Conservation (phyloP, 768 basidiomycete species). For the Serendipita sp. region DNA sequence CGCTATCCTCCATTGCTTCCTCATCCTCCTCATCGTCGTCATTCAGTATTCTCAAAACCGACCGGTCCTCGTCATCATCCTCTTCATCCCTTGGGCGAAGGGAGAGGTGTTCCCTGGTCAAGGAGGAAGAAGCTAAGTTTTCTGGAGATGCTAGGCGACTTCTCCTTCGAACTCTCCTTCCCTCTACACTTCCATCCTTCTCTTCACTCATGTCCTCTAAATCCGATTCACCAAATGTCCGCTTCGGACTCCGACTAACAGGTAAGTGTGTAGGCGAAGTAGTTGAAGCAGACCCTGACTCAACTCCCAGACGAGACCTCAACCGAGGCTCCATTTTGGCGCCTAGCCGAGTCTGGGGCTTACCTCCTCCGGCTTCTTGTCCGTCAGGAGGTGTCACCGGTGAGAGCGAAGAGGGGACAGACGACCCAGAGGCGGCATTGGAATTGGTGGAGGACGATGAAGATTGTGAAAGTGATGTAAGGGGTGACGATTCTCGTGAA, state of each 20-base stretch:
- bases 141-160: constrained; percentile 13
- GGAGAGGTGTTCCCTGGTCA: constrained; percentile 7
- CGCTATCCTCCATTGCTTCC: constrained; percentile 13
- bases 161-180: constrained; percentile 4
- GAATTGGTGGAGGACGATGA: not conserved
- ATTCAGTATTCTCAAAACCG: not conserved
- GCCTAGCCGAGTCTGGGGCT: not conserved
- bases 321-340: constrained; percentile 24
- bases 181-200: not conserved
- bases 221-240: constrained; percentile 40
- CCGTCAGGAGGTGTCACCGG: constrained; percentile 4
- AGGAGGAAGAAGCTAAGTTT: constrained; percentile 15
- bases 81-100: constrained; percentile 13
- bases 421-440: constrained; percentile 1
- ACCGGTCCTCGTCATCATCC: constrained; percentile 9
- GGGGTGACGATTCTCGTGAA: not conserved
- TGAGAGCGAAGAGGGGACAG: constrained; percentile 13
- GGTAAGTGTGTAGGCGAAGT: no score
- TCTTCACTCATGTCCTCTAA: constrained; percentile 16
- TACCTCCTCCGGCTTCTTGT: constrained; percentile 5
- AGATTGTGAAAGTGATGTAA: constrained; percentile 2
- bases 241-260: constrained; percentile 26
- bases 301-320: not conserved
- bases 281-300: no score
- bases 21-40: constrained; percentile 13